Base-by-base conservation (phyloP, 1,284 basidiomycete species). In the Microbotryum lychnidis-dioicae region DNA sequence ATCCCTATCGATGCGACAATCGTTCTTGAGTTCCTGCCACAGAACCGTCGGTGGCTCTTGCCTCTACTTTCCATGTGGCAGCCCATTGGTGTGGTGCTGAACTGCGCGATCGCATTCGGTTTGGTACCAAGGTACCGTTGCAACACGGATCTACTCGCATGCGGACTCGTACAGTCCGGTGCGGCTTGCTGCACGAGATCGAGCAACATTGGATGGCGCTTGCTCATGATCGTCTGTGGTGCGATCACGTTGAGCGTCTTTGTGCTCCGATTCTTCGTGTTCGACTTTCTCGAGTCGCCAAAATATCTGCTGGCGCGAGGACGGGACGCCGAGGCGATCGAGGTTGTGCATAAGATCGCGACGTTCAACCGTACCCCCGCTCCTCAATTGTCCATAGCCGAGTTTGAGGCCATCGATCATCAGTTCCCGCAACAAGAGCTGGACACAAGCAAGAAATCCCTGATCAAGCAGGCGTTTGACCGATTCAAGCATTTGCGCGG, bases 201-300 rank as follows among this genome's bases (percentile, higher is more conserved):
- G 0, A 62, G 65, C 48, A 78, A 78, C 68, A 77, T 77, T 73
- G 87, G 87, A 27, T 89, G 87, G 87, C 78, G 87, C 14, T 87
- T 81, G 3, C 72, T 86, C 49, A 85, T 82, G 74, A 75, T 87
- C 61, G 54, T 56, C 16, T 50, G 29, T 16, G 67, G 67, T 20
- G 56, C 48, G 1, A 48, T 69, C 59, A 74, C 73, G 9, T 62
- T 76, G 6, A 29, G 66, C 49, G 62, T 77, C 37, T 88, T 83
- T 78, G 68, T 81, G 57, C 72, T 85, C 50, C 85, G 87, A 49
- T 87, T 86, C 77, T 81, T 85, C 73, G 76, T 85, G 55, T 89
- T 89, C 77, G 77, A 79, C n/a, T 80, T 90, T 55, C 78, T 84
- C 61, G 87, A 90, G 73, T 84, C 83, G 59, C 87, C 86, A 5